Evolutionary conservation across 331 rosid genomes (phyloP).

Genomic region (Ulmus americana): DNA sequence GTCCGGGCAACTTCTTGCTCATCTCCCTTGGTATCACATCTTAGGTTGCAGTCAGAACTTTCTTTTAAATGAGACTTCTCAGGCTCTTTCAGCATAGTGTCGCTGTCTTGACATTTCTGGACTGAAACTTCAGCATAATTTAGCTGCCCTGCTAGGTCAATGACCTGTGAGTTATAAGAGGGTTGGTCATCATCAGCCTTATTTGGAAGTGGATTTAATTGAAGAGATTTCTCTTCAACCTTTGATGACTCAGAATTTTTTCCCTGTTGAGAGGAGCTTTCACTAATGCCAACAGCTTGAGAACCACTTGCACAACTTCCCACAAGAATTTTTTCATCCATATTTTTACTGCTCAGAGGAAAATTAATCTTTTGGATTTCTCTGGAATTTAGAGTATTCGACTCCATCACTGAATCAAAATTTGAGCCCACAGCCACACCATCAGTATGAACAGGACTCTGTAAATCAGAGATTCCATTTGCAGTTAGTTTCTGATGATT

Average conservation of each 20-base stretch:
- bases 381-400: slow-evolving; percentile 24
- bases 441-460: slow-evolving; percentile 24
- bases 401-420: slow-evolving; percentile 32
- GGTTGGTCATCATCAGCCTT: slow-evolving; percentile 35
- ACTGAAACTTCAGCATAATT: slow-evolving; percentile 29
- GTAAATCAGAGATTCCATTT: slow-evolving; percentile 44
- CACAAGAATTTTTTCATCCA: slow-evolving; percentile 33
- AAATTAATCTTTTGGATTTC: slow-evolving; percentile 32
- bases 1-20: slow-evolving; percentile 36
- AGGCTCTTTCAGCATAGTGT: slow-evolving; percentile 10
- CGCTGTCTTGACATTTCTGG: slow-evolving; percentile 29
- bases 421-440: slow-evolving; percentile 24
- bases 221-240: slow-evolving; percentile 23
- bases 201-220: slow-evolving; percentile 30
- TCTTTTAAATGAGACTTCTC: slow-evolving; percentile 37
- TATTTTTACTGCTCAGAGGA: slow-evolving; percentile 30
- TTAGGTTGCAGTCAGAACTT: slow-evolving; percentile 21
- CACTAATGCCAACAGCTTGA: slow-evolving; percentile 36
- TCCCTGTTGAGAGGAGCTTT: slow-evolving; percentile 31
- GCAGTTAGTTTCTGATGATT: slow-evolving; percentile 38
- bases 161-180: slow-evolving; percentile 29
- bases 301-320: slow-evolving; percentile 32
- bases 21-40: slow-evolving; percentile 37
- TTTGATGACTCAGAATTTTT: slow-evolving; percentile 29
- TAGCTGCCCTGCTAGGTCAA: slow-evolving; percentile 31